These are phyloP conservation scores for Ichthyophthirius multifiliis DNA, from an alignment of 169 alveolate species.

Conservation along the genomic window DNA sequence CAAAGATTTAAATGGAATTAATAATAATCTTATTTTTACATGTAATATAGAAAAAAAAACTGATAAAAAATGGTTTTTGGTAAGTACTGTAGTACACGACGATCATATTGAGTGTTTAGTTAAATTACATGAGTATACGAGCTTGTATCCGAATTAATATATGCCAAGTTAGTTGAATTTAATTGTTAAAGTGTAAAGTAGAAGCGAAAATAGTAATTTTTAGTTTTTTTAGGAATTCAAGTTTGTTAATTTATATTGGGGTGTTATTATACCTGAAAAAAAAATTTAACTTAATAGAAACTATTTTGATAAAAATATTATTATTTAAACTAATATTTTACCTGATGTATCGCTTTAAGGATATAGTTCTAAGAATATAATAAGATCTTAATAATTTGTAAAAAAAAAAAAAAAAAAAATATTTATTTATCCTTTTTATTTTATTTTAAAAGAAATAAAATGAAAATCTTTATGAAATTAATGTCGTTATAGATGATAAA, in stretches of 20 bases:
- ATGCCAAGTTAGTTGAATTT: neutral
- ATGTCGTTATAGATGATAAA: no score
- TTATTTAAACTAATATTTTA: no score
- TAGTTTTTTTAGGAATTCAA: neutral
- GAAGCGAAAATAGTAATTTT: neutral
- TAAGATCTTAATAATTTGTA: no score
- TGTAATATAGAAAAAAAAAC: neutral
- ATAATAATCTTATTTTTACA: neutral
- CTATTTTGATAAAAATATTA: no score
- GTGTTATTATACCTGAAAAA: no score
- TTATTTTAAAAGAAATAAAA: no score
- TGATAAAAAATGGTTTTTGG: neutral
- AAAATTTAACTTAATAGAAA: no score
- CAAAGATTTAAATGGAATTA: neutral
- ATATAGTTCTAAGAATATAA: no score
- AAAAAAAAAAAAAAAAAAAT: no score
- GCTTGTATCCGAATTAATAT: neutral
- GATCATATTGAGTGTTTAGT: neutral
- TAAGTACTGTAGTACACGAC: neutral
- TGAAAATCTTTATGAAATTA: no score
- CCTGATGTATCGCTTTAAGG: no score
- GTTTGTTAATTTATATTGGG: neutral
- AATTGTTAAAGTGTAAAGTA: neutral
- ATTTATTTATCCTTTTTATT: no score
- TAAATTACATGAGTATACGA: neutral